These are phyloP conservation scores for Wickerhamomyces kurtzmanii DNA, from an alignment of 805 yeast species.

Conservation along the genomic window DNA sequence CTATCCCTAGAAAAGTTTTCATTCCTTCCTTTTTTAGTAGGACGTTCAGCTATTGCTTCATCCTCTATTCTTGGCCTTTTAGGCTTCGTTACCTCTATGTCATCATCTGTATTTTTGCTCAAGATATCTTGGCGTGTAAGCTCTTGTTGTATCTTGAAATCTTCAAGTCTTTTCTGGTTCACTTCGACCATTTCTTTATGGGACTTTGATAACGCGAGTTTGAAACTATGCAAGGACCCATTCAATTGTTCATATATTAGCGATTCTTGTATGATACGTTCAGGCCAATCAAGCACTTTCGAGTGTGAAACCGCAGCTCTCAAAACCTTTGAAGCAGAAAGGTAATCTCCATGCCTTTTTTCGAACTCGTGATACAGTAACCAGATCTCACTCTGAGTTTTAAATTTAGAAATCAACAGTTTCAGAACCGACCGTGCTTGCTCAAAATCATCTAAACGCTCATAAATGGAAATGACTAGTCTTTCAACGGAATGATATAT, in stretches of 20 bases:
- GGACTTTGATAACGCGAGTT: slow-evolving; percentile 15
- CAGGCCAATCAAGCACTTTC: slow-evolving; percentile 37
- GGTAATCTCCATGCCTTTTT: slow-evolving; percentile 16
- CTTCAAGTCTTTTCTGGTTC: slow-evolving; percentile 4
- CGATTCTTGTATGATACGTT: slow-evolving; percentile 35
- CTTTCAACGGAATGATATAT: slow-evolving; percentile 34
- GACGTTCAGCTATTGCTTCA: slow-evolving; percentile 4
- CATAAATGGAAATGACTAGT: slow-evolving; percentile 24
- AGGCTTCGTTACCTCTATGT: slow-evolving; percentile 2
- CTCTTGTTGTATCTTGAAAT: slow-evolving; percentile 5
- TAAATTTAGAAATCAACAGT: slow-evolving; percentile 16
- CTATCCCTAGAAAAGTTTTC: slow-evolving; percentile 31
- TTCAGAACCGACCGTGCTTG: slow-evolving; percentile 18
- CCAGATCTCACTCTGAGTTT: slow-evolving; percentile 37
- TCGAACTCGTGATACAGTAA: slow-evolving; percentile 31
- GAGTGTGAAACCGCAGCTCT: slow-evolving; percentile 20
- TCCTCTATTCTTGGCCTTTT: slow-evolving; percentile 2
- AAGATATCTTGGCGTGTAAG: too few species aligned
- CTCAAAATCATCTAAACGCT: slow-evolving; percentile 18
- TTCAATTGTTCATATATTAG: slow-evolving; percentile 23
- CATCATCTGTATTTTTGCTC: too few species aligned
- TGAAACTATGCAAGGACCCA: slow-evolving; percentile 20
- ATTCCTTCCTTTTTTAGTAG: slow-evolving; percentile 3
- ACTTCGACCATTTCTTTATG: slow-evolving; percentile 13
- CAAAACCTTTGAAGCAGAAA: slow-evolving; percentile 19